Evolutionary conservation across 345 rosid species (phyloP).

Genomic region (Xanthoceras sorbifolium): DNA sequence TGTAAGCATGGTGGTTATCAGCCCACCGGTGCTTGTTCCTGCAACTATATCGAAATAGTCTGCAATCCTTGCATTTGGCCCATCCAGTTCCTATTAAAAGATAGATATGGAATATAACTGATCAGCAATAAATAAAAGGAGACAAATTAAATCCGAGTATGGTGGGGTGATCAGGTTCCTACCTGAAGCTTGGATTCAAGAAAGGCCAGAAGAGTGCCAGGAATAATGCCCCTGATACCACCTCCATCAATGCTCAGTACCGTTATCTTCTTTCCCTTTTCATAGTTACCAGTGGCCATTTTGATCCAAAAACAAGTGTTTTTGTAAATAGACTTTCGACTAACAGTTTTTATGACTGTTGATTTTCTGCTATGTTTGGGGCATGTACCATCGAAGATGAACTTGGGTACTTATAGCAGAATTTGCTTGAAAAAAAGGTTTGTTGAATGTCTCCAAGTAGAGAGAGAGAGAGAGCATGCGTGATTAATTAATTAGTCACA

Average conservation of each 20-base stretch:
- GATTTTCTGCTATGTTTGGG: not conserved
- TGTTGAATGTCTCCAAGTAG: not conserved
- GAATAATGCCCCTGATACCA: slow-evolving; percentile 35
- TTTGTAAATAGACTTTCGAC: not conserved
- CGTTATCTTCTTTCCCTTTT: slow-evolving; percentile 18
- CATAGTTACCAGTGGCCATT: slow-evolving; percentile 16
- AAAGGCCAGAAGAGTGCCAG: slow-evolving; percentile 25
- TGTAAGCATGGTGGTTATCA: slow-evolving; percentile 19
- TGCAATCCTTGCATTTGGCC: slow-evolving; percentile 25
- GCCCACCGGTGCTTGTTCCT: slow-evolving; percentile 27
- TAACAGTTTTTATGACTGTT: not conserved
- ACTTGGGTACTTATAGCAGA: not conserved
- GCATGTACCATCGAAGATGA: not conserved
- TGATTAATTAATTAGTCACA: not conserved
- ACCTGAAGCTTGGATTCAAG: slow-evolving; percentile 30
- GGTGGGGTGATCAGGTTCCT: not conserved
- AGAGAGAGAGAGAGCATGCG: not conserved
- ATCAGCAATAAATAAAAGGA: not conserved
- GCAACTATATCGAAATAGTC: slow-evolving; percentile 25
- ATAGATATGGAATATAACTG: not conserved
- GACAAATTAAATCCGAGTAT: not conserved
- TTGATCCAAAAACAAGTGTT: not conserved
- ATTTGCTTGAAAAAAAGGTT: not conserved
- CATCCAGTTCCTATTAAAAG: slow-evolving; percentile 17
- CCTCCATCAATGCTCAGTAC: slow-evolving; percentile 37